Evolutionary conservation across 2,329 filamentous ascomycete genomes (phyloP).

Genomic region (Pseudogymnoascus sp.): DNA sequence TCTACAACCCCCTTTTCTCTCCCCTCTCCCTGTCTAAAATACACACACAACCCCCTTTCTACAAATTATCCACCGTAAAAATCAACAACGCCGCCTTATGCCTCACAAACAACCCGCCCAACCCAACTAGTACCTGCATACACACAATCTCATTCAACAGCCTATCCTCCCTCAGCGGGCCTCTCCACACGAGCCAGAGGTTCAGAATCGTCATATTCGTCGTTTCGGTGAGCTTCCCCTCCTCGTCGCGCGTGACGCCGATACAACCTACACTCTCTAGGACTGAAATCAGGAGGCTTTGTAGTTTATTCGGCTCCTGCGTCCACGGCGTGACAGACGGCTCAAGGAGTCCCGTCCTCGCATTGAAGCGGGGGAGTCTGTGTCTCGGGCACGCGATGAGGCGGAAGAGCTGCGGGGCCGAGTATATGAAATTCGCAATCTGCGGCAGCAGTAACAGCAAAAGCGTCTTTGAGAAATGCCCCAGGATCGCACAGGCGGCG

Average conservation of each 20-base stretch:
- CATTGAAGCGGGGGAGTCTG: constrained; percentile 81
- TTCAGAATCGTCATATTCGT: constrained; percentile 92
- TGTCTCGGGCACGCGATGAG: constrained; percentile 89
- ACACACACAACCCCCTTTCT: not conserved
- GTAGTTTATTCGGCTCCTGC: constrained; percentile 61
- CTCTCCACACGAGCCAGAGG: constrained; percentile 92
- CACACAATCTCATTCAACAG: constrained; percentile 70
- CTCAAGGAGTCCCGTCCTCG: constrained; percentile 74
- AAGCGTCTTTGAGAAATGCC: constrained; percentile 96
- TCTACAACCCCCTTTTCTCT: not conserved
- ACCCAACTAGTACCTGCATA: constrained; percentile 69
- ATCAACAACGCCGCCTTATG: constrained; percentile 80
- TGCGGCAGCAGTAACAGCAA: constrained; percentile 86
- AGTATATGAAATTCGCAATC: constrained; percentile 95
- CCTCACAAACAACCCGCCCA: constrained; percentile 76
- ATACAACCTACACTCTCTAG: constrained; percentile 30
- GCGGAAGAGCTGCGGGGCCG: constrained; percentile 81
- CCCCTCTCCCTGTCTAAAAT: not conserved
- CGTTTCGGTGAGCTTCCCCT: constrained; percentile 67
- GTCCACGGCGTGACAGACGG: constrained; percentile 74
- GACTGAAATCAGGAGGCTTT: constrained; percentile 56
- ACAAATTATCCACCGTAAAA: constrained; percentile 82
- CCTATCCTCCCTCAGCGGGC: constrained; percentile 78
- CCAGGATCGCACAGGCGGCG: constrained; percentile 89
- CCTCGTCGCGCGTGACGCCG: constrained; percentile 55